These are phyloP conservation scores for Globisporangium paroecandrum DNA, from an alignment of 352 stramenopile species.

Conservation along the genomic window DNA sequence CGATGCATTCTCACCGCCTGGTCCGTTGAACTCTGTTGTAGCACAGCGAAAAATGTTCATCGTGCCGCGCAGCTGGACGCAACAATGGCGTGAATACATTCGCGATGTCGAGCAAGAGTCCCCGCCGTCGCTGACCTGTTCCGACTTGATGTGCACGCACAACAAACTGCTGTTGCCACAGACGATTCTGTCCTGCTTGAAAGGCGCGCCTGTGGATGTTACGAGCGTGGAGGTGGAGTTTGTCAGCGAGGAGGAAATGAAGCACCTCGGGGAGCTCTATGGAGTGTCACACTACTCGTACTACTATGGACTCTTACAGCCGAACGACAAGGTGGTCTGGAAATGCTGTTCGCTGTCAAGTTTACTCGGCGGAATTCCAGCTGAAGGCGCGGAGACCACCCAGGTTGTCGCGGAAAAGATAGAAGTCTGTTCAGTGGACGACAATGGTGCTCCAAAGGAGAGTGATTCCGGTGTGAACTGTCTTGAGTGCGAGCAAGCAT, in stretches of 20 bases:
- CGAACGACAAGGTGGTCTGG: slow-evolving; percentile 34
- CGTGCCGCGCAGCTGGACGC: slow-evolving; percentile 52
- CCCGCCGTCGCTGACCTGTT: slow-evolving; percentile 31
- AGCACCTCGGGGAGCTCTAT: slow-evolving; percentile 54
- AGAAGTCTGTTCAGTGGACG: slow-evolving; percentile 19
- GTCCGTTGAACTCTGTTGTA: slow-evolving; percentile 24
- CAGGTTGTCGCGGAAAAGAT: slow-evolving; percentile 21
- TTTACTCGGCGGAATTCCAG: slow-evolving; percentile 15
- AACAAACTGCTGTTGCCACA: slow-evolving; percentile 54
- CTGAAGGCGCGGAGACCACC: slow-evolving; percentile 10
- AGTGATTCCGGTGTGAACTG: slow-evolving; percentile 30
- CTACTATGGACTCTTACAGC: slow-evolving; percentile 46
- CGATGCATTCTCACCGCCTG: slow-evolving; percentile 44
- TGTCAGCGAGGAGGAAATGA: slow-evolving; percentile 56
- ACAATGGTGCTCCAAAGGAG: slow-evolving; percentile 13
- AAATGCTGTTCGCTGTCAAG: slow-evolving; percentile 41
- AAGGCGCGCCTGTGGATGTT: slow-evolving; percentile 37
- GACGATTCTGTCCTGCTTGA: slow-evolving; percentile 34
- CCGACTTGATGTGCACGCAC: slow-evolving; percentile 46
- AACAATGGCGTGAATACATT: slow-evolving; percentile 69
- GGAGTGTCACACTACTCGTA: slow-evolving; percentile 39
- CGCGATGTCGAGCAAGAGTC: slow-evolving; percentile 49
- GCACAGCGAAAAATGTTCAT: slow-evolving; percentile 50
- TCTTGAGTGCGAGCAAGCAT: slow-evolving; percentile 44
- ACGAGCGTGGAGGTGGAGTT: slow-evolving; percentile 57